Conservation (phyloP, 179 eudicot species). For the Spinacia oleracea region DNA sequence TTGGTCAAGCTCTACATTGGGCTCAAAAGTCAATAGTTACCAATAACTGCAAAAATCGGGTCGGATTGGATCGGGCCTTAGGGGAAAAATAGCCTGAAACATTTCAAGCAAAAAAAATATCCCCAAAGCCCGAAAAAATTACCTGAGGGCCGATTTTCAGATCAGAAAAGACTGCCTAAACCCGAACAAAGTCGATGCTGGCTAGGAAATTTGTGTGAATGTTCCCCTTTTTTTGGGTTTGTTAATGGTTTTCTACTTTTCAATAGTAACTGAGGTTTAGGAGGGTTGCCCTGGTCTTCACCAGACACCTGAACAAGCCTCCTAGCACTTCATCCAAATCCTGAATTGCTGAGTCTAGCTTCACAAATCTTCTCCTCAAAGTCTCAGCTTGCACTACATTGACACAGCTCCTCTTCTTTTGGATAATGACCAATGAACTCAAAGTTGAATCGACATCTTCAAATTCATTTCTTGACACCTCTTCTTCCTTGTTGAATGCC, state of each 20-base stretch:
- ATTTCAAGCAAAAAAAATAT: not conserved
- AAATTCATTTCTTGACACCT: conserved; percentile 27
- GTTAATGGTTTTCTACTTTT: not conserved
- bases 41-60: not conserved
- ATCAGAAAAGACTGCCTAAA: not conserved
- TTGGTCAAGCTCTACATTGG: not conserved
- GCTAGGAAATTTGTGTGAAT: not conserved
- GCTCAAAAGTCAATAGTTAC: not conserved
- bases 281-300: conserved; percentile 46
- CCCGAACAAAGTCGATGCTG: not conserved
- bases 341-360: conserved; percentile 35
- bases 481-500: conserved; percentile 12
- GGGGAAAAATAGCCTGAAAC: not conserved
- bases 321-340: conserved; percentile 40
- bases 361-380: conserved; percentile 29
- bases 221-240: not conserved
- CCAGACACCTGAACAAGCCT: conserved; percentile 39
- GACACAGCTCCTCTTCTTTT: conserved; percentile 27
- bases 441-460: conserved; percentile 35
- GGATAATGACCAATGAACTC: conserved; percentile 24
- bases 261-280: conserved; percentile 39
- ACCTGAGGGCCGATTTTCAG: not conserved
- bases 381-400: conserved; percentile 25
- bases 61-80: not conserved
- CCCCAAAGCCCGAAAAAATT: not conserved